Evolutionary conservation across 306 rosid species (phyloP), one percentile per base, ranked within the genome.

Genomic region (Ormosia emarginata): DNA sequence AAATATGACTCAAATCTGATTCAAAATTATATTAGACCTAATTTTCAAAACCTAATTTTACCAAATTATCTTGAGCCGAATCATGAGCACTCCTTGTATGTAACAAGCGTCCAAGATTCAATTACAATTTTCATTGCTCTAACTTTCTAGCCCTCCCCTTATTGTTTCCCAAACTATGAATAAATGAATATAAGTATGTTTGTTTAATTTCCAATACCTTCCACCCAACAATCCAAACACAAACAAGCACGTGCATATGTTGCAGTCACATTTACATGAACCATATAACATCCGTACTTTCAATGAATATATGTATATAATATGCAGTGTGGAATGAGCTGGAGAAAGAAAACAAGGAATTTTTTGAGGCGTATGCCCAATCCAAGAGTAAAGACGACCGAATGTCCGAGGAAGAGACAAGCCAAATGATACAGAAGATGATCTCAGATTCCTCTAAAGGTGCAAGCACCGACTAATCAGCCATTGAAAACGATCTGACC

Each of bases 341-440:
- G 47, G 94, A 91, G 94, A 95, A 93, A 91, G 98, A 90, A 59
- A 95, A 95, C 90, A 88, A 90, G 82, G 89, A 84, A 8, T 95
- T 95, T 85, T 95, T 95, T 77, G 91, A 92, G 85, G 92, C 89
- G 0, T 95, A 95, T 70, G 82, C 84, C 7, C 68, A 86, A 83
- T 89, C 91, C 6, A 90, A 81, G 63, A 80, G 87, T 56, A 93
- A 88, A 70, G 89, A 80, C 41, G 90, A 90, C 14, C 85, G 88
- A 83, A 90, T 92, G 93, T 88, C 93, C 1, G 97, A 89, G 63
- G 93, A 93, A 90, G 99, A 93, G 93, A 95, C 97, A 81, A 90
- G 81, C 68, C 87, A 73, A 71, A 86, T 92, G 93, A 87, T 95
- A 82, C 87, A 92, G 81, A 92, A 89, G 84, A 86, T 95, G 81